These are phyloP conservation scores for Hymenochaete sp. DNA, from an alignment of 1,284 basidiomycete species.

Conservation along the genomic window DNA sequence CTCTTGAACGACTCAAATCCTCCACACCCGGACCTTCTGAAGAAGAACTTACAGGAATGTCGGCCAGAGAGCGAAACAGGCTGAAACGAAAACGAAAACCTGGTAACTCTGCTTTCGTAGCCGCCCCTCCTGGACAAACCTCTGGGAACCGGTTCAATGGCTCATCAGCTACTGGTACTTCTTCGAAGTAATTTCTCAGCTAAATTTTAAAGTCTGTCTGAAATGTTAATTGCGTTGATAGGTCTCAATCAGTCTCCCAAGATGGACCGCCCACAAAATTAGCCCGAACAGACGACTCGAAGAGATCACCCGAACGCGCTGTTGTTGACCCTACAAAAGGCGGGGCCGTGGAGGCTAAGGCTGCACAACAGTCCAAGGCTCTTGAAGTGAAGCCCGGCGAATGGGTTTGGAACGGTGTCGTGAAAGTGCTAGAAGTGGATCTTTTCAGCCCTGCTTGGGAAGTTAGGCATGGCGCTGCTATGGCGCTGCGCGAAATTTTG, in stretches of 20 bases:
- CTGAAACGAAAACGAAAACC: conserved; percentile 87
- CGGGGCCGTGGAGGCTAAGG: conserved; percentile 70
- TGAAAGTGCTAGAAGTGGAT: conserved; percentile 76
- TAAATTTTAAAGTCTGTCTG: not conserved
- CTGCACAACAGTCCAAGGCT: conserved; percentile 62
- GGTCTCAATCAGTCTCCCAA: conserved; percentile 56
- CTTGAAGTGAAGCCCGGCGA: conserved; percentile 63
- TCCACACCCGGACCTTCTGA: conserved; percentile 45
- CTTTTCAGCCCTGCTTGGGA: conserved; percentile 90
- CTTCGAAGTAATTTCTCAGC: conserved; percentile 44
- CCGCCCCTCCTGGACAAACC: conserved; percentile 54
- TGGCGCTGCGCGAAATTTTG: conserved; percentile 85
- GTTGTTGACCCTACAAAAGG: conserved; percentile 72
- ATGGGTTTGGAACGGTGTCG: conserved; percentile 88
- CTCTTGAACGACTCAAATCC: conserved; percentile 33
- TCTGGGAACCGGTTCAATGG: conserved; percentile 48
- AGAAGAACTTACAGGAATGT: conserved; percentile 46
- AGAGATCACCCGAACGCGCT: conserved; percentile 48
- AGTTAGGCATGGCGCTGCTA: conserved; percentile 87
- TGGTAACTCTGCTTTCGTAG: conserved; percentile 72
- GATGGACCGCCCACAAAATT: conserved; percentile 34
- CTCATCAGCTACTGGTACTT: conserved; percentile 42
- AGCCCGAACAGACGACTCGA: conserved; percentile 53
- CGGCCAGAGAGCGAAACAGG: conserved; percentile 83
- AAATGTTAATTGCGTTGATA: conserved; percentile 26